Evolutionary conservation across 352 stramenopile species (phyloP).

Genomic region (Phytophthora nicotianae): DNA sequence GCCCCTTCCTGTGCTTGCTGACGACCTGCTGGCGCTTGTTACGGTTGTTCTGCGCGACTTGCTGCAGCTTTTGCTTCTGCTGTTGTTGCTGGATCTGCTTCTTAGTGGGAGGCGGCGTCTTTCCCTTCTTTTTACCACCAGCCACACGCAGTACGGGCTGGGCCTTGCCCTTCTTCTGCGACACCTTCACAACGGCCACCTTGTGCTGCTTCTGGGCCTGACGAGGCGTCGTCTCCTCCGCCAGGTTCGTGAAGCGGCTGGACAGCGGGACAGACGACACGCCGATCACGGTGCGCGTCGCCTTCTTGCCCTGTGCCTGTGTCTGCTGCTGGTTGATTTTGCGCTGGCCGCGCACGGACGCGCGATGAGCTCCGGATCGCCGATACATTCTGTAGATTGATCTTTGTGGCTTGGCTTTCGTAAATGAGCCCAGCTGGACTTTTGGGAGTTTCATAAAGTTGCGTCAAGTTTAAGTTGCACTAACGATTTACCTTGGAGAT

Average conservation of each 20-base stretch:
- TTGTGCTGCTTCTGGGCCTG: slow-evolving; percentile 34
- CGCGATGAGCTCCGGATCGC: slow-evolving; percentile 40
- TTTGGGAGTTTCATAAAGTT: slow-evolving; percentile 11
- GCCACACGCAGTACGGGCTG: slow-evolving; percentile 29
- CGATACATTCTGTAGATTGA: slow-evolving; percentile 32
- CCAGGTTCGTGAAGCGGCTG: slow-evolving; percentile 74
- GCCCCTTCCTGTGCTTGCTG: slow-evolving; percentile 73
- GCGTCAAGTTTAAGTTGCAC: slow-evolving; percentile 10
- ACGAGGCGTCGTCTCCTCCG: slow-evolving; percentile 44
- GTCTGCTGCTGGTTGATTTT: slow-evolving; percentile 55
- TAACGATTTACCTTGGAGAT: background rate
- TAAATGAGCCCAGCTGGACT: background rate
- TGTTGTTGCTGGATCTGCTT: slow-evolving; percentile 49
- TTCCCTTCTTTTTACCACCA: slow-evolving; percentile 32
- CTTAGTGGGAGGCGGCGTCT: slow-evolving; percentile 15
- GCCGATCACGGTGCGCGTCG: slow-evolving; percentile 51
- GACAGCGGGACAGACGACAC: slow-evolving; percentile 74
- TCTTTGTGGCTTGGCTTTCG: slow-evolving; percentile 1
- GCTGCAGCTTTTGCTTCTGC: slow-evolving; percentile 69
- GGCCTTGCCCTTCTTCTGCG: slow-evolving; percentile 33
- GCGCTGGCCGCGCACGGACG: slow-evolving; percentile 63
- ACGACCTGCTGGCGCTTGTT: slow-evolving; percentile 79
- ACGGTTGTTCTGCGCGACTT: slow-evolving; percentile 66
- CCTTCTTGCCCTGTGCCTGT: slow-evolving; percentile 47
- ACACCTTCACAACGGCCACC: slow-evolving; percentile 42